A percentile compares a stretch with the other conserved stretches of the same genome.
Conservation (phyloP, 345 rosid genomes). For the Erodium maritimum region DNA sequence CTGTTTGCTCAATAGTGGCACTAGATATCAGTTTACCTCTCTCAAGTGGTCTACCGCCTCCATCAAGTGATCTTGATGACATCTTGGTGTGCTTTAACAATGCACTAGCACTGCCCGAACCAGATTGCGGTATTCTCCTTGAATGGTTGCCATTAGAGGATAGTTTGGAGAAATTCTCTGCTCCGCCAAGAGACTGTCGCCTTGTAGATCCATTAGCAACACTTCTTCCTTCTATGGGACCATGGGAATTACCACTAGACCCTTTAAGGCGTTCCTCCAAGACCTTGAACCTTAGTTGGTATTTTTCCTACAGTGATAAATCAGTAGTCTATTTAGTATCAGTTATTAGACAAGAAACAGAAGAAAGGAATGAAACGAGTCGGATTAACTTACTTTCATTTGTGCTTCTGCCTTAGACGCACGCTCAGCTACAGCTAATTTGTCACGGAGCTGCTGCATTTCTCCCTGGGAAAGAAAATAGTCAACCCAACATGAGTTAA, state of each 20-base stretch:
- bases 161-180: constrained; percentile 16
- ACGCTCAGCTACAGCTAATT: constrained; percentile 32
- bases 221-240: constrained; percentile 15
- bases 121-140: constrained; percentile 16
- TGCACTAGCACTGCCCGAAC: constrained; percentile 21
- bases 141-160: constrained; percentile 20
- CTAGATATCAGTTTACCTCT: constrained; percentile 13
- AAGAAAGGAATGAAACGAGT: not conserved
- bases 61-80: constrained; percentile 27
- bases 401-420: constrained; percentile 42
- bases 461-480: constrained; percentile 23
- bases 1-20: constrained; percentile 9
- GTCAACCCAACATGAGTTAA: not conserved
- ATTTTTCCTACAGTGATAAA: constrained; percentile 27
- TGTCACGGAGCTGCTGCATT: constrained; percentile 41
- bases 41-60: constrained; percentile 20
- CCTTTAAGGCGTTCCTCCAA: constrained; percentile 32
- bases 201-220: constrained; percentile 18
- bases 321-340: not conserved
- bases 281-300: constrained; percentile 30
- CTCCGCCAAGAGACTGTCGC: constrained; percentile 31
- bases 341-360: not conserved
- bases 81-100: constrained; percentile 19
- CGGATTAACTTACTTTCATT: constrained; percentile 20
- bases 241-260: constrained; percentile 14